A percentile compares a stretch with the other conserved stretches of the same genome.
phyloP scores from a whole-genome alignment of 192 early-diverging fungal genomes.

The Cetraspora pellucida region DNA sequence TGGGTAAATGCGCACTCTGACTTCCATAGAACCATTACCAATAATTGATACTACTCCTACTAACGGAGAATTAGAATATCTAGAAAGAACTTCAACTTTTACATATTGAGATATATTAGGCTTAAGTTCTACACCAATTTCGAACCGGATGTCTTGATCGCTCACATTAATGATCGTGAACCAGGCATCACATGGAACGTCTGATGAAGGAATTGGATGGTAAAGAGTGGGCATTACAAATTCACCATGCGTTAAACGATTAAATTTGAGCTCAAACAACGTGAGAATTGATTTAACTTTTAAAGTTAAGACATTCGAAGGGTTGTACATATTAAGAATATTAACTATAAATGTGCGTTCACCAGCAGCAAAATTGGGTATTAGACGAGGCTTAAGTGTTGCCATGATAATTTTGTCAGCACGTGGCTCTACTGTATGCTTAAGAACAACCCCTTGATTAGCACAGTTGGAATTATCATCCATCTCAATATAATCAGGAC shows the following conservation, averaged over 20 bases:
- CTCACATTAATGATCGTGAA: slow-evolving; percentile 77
- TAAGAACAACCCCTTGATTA: slow-evolving; percentile 12
- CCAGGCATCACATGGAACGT: slow-evolving; percentile 78
- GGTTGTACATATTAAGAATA: slow-evolving; percentile 70
- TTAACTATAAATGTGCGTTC: slow-evolving; percentile 51
- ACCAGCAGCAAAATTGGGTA: slow-evolving; percentile 56
- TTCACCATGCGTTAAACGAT: slow-evolving; percentile 66
- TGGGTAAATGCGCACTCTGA: slow-evolving; percentile 65
- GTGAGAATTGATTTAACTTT: slow-evolving; percentile 62
- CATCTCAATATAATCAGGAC: slow-evolving; percentile 50
- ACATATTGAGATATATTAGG: slow-evolving; percentile 65
- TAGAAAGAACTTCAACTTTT: slow-evolving; percentile 71
- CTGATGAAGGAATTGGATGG: slow-evolving; percentile 61
- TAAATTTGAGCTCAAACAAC: slow-evolving; percentile 72
- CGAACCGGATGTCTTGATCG: slow-evolving; percentile 78
- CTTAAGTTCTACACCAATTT: slow-evolving; percentile 66
- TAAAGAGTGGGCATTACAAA: slow-evolving; percentile 72
- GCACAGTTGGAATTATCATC: background rate
- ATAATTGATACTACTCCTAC: slow-evolving; percentile 66
- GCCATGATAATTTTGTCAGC: slow-evolving; percentile 55
- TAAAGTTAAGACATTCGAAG: slow-evolving; percentile 56
- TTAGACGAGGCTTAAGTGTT: slow-evolving; percentile 62
- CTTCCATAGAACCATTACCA: slow-evolving; percentile 68
- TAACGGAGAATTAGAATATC: slow-evolving; percentile 81
- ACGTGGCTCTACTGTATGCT: slow-evolving; percentile 38